Percentiles rank a stretch among this genome's conserved stretches.
These are phyloP conservation scores for Penicillium sp. DNA, from an alignment of 2,329 filamentous ascomycete genomes.

Conservation along the genomic window DNA sequence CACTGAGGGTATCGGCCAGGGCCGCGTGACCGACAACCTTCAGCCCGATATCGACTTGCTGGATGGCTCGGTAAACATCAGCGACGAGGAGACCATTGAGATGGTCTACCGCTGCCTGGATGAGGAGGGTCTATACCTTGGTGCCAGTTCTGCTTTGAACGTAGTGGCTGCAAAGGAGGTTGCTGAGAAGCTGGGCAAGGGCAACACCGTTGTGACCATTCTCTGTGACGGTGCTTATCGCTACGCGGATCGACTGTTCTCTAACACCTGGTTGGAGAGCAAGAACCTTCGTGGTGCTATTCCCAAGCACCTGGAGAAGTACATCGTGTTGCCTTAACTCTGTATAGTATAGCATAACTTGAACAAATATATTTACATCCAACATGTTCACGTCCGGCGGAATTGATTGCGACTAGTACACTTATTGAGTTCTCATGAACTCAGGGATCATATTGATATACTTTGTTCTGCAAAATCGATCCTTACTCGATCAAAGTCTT, in stretches of 20 bases:
- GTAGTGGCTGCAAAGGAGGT: slow-evolving; percentile 94
- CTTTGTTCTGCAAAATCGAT: no score
- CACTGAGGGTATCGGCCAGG: slow-evolving; percentile 97
- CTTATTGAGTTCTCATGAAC: no score
- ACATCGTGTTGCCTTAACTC: slow-evolving; percentile 78
- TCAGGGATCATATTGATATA: no score
- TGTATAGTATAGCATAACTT: slow-evolving; percentile 9
- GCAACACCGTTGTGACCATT: slow-evolving; percentile 88
- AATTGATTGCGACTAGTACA: no score
- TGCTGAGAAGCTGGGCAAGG: slow-evolving; percentile 82
- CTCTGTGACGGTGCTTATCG: slow-evolving; percentile 96
- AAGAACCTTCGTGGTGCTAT: slow-evolving; percentile 82
- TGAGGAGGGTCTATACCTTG: slow-evolving; percentile 92
- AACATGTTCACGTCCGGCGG: not conserved
- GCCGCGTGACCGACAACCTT: slow-evolving; percentile 93
- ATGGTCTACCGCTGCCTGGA: slow-evolving; percentile 98
- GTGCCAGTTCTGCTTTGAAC: slow-evolving; percentile 89
- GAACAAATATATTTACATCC: not conserved
- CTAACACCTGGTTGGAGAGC: slow-evolving; percentile 79
- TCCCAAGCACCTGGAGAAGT: slow-evolving; percentile 82
- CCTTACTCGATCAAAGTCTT: no score
- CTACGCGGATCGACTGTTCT: slow-evolving; percentile 93
- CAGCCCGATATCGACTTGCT: slow-evolving; percentile 77
- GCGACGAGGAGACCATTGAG: slow-evolving; percentile 90
- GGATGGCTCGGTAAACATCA: slow-evolving; percentile 80